A percentile compares a stretch with the other conserved stretches of the same genome.
Conservation (phyloP, 1,139 yeast species). For the Diutina pseudorugosa region DNA sequence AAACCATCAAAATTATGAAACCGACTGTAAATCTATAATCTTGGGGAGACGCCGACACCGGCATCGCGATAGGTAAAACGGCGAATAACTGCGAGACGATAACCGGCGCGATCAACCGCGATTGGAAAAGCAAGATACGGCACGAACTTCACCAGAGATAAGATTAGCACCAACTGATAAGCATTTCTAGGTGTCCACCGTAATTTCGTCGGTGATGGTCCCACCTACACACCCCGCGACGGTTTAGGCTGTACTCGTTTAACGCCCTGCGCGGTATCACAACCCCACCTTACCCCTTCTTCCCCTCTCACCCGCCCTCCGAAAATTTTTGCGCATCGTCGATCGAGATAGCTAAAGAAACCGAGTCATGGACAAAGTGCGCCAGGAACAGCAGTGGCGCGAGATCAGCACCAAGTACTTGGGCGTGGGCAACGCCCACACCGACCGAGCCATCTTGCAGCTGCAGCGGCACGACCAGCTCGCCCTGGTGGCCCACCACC, state of each 20-base stretch:
- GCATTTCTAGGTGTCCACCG: no score
- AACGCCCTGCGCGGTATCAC: neutral
- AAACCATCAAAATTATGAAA: no score
- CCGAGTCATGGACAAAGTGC: slow-evolving; percentile 35
- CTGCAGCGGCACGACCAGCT: slow-evolving; percentile 64
- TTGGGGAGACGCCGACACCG: no score
- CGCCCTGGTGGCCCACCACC: slow-evolving; percentile 60
- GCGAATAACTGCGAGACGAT: no score
- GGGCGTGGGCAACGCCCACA: slow-evolving; percentile 65
- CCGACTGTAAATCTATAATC: no score
- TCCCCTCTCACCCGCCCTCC: neutral
- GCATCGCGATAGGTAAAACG: no score
- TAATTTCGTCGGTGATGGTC: no score
- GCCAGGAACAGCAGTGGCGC: slow-evolving; percentile 53
- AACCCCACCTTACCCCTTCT: neutral
- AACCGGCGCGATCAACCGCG: no score
- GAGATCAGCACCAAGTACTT: slow-evolving; percentile 49
- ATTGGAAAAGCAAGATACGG: no score
- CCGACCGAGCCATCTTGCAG: slow-evolving; percentile 42
- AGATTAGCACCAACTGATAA: no score
- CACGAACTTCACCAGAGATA: no score
- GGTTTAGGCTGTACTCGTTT: neutral
- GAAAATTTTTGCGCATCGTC: neutral
- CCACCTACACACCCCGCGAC: no score
- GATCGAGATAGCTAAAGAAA: neutral